phyloP scores from a whole-genome alignment of 2,329 filamentous ascomycete species.

The Lachnellula arida region DNA sequence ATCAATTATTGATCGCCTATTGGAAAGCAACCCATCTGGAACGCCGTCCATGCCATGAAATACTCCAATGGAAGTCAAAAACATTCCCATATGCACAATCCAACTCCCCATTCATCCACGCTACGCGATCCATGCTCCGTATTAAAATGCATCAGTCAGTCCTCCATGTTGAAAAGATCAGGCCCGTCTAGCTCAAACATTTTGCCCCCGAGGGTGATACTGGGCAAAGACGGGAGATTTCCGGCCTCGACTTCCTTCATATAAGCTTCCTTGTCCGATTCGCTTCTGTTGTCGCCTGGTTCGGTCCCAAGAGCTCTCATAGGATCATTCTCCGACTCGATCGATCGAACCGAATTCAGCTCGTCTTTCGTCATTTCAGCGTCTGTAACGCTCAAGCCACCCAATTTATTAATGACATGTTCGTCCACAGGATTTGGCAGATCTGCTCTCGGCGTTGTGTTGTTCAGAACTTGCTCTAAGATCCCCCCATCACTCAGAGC shows the following conservation, averaged over 20 bases:
- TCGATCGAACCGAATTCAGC: neutral
- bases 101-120: neutral
- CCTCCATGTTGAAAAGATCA: neutral
- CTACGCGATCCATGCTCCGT: neutral
- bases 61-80: neutral
- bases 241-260: neutral
- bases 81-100: neutral
- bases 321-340: neutral
- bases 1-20: neutral
- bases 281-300: neutral
- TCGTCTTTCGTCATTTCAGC: neutral
- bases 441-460: constrained; percentile 30
- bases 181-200: neutral
- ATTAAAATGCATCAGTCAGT: neutral
- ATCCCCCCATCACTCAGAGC: constrained; percentile 30
- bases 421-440: constrained; percentile 27
- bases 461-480: constrained; percentile 30
- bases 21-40: neutral
- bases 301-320: neutral
- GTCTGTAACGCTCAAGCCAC: constrained; percentile 7
- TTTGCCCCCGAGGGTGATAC: neutral
- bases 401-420: constrained; percentile 14
- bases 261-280: neutral
- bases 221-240: neutral
- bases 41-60: neutral